Percentiles rank a stretch among this genome's conserved stretches.
These are phyloP conservation scores for Bertia moriformis DNA, from an alignment of 2,329 filamentous ascomycete species.

Conservation along the genomic window DNA sequence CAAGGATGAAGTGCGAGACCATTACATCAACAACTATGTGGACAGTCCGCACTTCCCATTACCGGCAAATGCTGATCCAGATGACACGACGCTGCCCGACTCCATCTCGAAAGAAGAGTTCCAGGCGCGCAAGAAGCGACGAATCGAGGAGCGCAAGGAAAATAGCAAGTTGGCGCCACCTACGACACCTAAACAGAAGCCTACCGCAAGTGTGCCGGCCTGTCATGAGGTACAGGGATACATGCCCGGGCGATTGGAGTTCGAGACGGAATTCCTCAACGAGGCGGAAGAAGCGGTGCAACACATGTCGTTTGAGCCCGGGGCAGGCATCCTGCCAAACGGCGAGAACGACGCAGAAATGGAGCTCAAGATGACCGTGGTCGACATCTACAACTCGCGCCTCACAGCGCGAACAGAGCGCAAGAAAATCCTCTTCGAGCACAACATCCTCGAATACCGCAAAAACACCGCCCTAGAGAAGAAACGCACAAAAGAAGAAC, in stretches of 20 bases:
- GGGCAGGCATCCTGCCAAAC: conserved; percentile 54
- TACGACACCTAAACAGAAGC: conserved; percentile 82
- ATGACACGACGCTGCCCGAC: conserved; percentile 65
- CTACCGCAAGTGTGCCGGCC: conserved; percentile 83
- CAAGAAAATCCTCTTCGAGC: conserved; percentile 94
- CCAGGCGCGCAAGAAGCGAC: conserved; percentile 76
- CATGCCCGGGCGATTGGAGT: conserved; percentile 93
- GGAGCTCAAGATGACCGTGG: conserved; percentile 92
- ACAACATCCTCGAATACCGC: conserved; percentile 81
- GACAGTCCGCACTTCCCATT: conserved; percentile 73
- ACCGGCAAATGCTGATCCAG: conserved; percentile 70
- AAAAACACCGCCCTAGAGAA: conserved; percentile 85
- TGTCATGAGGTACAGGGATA: conserved; percentile 98
- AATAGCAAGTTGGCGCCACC: conserved; percentile 71
- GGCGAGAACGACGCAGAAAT: conserved; percentile 87
- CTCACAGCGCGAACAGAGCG: conserved; percentile 81
- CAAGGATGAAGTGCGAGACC: conserved; percentile 90
- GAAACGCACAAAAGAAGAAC: conserved; percentile 89
- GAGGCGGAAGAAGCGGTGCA: conserved; percentile 97
- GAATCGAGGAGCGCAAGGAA: conserved; percentile 85
- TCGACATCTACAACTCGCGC: conserved; percentile 93
- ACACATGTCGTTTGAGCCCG: conserved; percentile 84
- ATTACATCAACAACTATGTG: conserved; percentile 81
- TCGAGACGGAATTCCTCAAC: conserved; percentile 94
- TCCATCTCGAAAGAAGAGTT: conserved; percentile 82